A percentile compares a stretch with the other conserved stretches of the same genome.
Conservation (phyloP, 352 stramenopile genomes). For the Discostella stelligera region DNA sequence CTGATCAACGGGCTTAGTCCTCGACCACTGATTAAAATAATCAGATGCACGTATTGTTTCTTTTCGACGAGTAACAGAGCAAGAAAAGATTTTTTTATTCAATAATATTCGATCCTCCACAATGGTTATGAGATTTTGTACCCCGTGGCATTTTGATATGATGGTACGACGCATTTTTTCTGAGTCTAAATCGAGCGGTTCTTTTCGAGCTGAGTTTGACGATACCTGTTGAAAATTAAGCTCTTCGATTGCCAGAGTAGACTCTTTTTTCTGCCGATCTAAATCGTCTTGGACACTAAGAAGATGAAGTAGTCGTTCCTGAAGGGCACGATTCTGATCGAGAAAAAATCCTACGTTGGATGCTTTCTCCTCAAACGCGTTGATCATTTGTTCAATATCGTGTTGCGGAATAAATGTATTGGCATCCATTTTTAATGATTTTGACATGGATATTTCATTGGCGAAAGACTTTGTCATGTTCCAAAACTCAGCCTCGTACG, state of each 20-base stretch:
- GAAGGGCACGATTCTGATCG: conserved; percentile 30
- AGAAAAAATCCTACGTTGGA: conserved; percentile 25
- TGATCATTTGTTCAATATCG: conserved; percentile 47
- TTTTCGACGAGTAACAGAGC: conserved; percentile 6
- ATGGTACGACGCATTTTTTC: conserved; percentile 59
- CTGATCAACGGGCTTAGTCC: neutral
- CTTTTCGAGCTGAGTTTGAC: conserved; percentile 32
- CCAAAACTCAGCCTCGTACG: conserved; percentile 49
- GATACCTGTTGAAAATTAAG: conserved; percentile 14
- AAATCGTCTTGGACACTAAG: conserved; percentile 51
- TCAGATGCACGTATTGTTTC: conserved; percentile 45
- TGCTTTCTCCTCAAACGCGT: conserved; percentile 43
- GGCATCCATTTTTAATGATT: conserved; percentile 10
- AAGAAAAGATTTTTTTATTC: conserved; percentile 46
- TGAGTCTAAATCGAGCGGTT: conserved; percentile 73
- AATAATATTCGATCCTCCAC: conserved; percentile 41
- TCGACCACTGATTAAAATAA: conserved; percentile 44
- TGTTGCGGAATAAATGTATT: conserved; percentile 23
- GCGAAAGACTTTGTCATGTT: conserved; percentile 34
- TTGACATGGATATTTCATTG: conserved; percentile 19
- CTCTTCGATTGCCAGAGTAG: conserved; percentile 30
- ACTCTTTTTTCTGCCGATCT: conserved; percentile 43
- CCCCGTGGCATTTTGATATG: conserved; percentile 40
- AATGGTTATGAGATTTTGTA: conserved; percentile 48
- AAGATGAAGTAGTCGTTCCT: conserved; percentile 40